Percentiles rank a stretch among this genome's conserved stretches.
Evolutionary conservation across 495 filamentous ascomycete genomes (phyloP).

Genomic region (Podospora appendiculata): DNA sequence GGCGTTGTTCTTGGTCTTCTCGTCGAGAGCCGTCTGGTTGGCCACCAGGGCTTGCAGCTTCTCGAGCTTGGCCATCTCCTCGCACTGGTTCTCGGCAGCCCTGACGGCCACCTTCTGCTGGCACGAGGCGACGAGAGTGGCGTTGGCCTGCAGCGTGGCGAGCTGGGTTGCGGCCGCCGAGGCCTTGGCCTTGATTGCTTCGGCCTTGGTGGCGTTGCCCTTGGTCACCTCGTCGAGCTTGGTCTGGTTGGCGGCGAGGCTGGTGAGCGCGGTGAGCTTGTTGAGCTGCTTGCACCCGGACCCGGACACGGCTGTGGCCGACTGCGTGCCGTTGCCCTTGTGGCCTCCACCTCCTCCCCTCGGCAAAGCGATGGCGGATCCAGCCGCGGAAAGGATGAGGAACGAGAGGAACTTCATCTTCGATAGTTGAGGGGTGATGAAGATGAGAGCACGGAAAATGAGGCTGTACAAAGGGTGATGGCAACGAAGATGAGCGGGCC

Average conservation of each 20-base stretch:
- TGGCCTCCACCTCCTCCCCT: not conserved
- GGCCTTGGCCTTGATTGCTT: slow-evolving; percentile 11
- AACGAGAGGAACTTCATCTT: slow-evolving; percentile 13
- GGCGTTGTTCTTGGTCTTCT: slow-evolving; percentile 6
- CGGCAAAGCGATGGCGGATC: slow-evolving; percentile 3
- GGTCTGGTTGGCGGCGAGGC: slow-evolving; percentile 9
- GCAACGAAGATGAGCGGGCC: no score
- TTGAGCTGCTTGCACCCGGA: slow-evolving; percentile 6
- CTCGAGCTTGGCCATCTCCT: not conserved
- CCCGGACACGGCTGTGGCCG: slow-evolving; percentile 4
- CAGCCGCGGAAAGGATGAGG: slow-evolving; percentile 13
- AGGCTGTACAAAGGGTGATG: no score
- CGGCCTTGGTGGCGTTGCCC: slow-evolving; percentile 11
- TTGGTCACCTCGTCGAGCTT: slow-evolving; percentile 5
- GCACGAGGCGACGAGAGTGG: slow-evolving; percentile 7
- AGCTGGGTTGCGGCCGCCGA: slow-evolving; percentile 5
- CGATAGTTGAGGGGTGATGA: no score
- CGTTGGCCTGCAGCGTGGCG: slow-evolving; percentile 7
- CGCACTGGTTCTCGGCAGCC: slow-evolving; percentile 5
- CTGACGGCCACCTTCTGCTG: slow-evolving; percentile 6
- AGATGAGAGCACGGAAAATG: no score
- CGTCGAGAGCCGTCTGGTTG: slow-evolving; percentile 7
- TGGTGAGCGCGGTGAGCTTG: slow-evolving; percentile 7
- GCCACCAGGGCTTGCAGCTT: not conserved
- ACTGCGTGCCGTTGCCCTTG: not conserved